phyloP scores from a whole-genome alignment of 805 yeast species.

The Maudiozyma saulgeensis region DNA sequence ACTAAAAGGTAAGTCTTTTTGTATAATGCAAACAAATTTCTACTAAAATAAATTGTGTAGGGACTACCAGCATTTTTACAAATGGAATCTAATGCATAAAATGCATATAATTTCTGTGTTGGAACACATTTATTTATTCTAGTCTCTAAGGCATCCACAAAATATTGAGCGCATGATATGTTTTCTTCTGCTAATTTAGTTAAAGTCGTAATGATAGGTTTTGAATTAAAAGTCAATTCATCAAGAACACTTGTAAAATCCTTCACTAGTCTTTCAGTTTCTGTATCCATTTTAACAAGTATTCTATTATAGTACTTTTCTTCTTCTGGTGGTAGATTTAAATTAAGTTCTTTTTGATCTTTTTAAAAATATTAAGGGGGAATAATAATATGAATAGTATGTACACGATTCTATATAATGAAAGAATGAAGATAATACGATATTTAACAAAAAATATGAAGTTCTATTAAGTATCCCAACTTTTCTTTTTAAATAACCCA shows the following conservation, averaged over 20 bases:
- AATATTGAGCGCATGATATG: conserved; percentile 62
- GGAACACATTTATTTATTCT: conserved; percentile 75
- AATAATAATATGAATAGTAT: too few relatives aligned
- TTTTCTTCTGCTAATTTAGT: conserved; percentile 85
- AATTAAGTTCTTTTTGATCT: too few relatives aligned
- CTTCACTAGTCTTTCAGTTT: conserved; percentile 30
- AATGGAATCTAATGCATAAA: conserved; percentile 83
- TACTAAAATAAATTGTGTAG: conserved; percentile 72
- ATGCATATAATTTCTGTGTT: conserved; percentile 68
- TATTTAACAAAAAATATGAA: too few relatives aligned
- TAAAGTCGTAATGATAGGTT: conserved; percentile 78
- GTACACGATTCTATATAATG: too few relatives aligned
- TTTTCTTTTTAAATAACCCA: too few relatives aligned
- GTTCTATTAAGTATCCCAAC: too few relatives aligned
- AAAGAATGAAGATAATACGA: too few relatives aligned
- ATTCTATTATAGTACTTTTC: background rate
- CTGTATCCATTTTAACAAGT: conserved; percentile 13
- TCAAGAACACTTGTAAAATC: conserved; percentile 66
- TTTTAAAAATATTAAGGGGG: too few relatives aligned
- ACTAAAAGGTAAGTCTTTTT: conserved; percentile 72
- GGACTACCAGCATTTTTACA: conserved; percentile 88
- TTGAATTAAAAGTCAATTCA: conserved; percentile 77
- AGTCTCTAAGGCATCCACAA: conserved; percentile 63
- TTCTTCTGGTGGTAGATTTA: too few relatives aligned
- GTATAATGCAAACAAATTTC: conserved; percentile 51